These are phyloP conservation scores for Monosporascus sp. DNA, from an alignment of 2,329 filamentous ascomycete species.

Conservation along the genomic window DNA sequence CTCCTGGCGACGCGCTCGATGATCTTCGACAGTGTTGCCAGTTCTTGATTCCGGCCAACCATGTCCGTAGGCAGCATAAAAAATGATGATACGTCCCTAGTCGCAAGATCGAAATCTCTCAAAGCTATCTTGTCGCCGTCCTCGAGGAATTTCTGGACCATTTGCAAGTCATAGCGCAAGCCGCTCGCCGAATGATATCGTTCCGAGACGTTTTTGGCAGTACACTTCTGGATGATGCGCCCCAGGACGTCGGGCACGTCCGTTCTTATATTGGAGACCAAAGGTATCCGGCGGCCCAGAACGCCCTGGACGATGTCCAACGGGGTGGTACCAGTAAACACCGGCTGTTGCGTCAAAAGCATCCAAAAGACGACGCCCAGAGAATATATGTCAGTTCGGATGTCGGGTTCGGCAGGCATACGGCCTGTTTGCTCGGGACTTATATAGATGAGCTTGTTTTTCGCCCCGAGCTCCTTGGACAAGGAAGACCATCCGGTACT, in stretches of 20 bases:
- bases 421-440: slow-evolving; percentile 92
- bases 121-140: slow-evolving; percentile 69
- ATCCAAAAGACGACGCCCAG: slow-evolving; percentile 87
- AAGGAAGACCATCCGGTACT: slow-evolving; percentile 82
- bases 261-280: slow-evolving; percentile 68
- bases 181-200: slow-evolving; percentile 87
- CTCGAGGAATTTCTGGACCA: slow-evolving; percentile 67
- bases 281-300: slow-evolving; percentile 70
- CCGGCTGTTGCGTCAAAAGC: slow-evolving; percentile 70
- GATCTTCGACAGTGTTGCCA: slow-evolving; percentile 62
- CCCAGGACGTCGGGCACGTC: slow-evolving; percentile 82
- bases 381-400: slow-evolving; percentile 88
- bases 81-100: slow-evolving; percentile 86
- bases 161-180: slow-evolving; percentile 71
- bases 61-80: slow-evolving; percentile 79
- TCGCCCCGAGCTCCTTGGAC: slow-evolving; percentile 77
- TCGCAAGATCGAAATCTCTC: slow-evolving; percentile 68
- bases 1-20: slow-evolving; percentile 71
- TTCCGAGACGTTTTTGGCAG: slow-evolving; percentile 78
- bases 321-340: slow-evolving; percentile 73
- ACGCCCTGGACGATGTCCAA: slow-evolving; percentile 91
- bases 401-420: slow-evolving; percentile 87
- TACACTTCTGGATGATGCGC: slow-evolving; percentile 85
- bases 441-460: slow-evolving; percentile 86
- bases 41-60: slow-evolving; percentile 73